Percentiles rank a stretch among this genome's conserved stretches.
These are phyloP conservation scores for Marchantia polymorpha DNA, from an alignment of 225 moss, liverwort and hornwort genomes.

Conservation along the genomic window DNA sequence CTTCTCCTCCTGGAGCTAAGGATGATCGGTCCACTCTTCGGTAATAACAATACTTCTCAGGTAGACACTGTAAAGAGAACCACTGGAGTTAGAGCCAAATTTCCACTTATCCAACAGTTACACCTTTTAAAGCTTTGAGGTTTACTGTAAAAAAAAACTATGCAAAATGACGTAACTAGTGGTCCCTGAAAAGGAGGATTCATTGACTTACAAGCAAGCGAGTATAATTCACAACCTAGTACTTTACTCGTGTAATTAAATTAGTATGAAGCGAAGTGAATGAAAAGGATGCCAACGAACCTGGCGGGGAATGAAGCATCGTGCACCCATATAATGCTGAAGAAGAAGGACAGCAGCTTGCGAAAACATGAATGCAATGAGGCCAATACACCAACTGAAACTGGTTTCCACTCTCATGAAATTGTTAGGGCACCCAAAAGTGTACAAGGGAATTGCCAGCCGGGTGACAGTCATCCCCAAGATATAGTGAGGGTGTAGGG, in stretches of 20 bases:
- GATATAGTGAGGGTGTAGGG: conserved; percentile 89
- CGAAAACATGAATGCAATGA: conserved; percentile 57
- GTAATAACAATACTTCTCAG: conserved; percentile 93
- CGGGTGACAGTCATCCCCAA: conserved; percentile 86
- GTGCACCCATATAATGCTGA: conserved; percentile 90
- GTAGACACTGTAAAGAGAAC: conserved; percentile 54
- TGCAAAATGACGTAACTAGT: background rate
- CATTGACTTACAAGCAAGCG: background rate
- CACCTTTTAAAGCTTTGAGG: background rate
- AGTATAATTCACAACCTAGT: background rate
- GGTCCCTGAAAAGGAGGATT: background rate
- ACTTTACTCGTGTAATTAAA: background rate
- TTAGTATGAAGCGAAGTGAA: background rate
- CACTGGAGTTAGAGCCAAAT: background rate
- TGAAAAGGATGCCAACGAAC: conserved; percentile 26
- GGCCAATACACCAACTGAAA: conserved; percentile 77
- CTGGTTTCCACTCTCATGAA: conserved; percentile 87
- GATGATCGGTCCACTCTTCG: conserved; percentile 64
- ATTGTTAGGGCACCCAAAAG: conserved; percentile 83
- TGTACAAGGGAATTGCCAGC: conserved; percentile 82
- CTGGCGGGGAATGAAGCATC: conserved; percentile 94
- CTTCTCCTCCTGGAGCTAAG: conserved; percentile 44
- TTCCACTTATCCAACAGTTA: background rate
- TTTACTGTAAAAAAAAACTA: background rate
- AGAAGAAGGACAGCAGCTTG: conserved; percentile 85